Evolutionary conservation across 352 stramenopile species (phyloP), one percentile per base, ranked within the genome.

Genomic region (Phytophthora citrophthora): DNA sequence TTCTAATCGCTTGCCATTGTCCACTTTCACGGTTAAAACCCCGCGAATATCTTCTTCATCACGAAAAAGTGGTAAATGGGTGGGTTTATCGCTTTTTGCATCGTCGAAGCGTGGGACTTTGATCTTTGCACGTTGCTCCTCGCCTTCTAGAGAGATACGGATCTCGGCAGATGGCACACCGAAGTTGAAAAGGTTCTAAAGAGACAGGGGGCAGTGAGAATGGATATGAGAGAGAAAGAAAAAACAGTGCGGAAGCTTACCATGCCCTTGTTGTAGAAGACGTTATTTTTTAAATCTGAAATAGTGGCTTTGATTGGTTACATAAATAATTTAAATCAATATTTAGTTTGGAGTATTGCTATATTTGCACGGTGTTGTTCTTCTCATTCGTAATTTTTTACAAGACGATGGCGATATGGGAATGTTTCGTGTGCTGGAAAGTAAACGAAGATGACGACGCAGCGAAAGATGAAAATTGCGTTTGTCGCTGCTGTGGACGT

Each of bases 1-100:
- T 65, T 99, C 96, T 18, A 98, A 72, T 34, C 94, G 97, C 70
- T 98, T 98, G 20, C 89, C 90, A 18, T 79, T 76, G 9, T 94
- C 81, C 7, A 99, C 68, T 24, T 68, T 46, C 16, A 97, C 78
- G 12, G 75, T 76, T 18, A 97, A 73, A 7, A 65, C 50, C 4
- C 93, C 93, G 4, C 58, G 78, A 54, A 98, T 69, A 11, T 65
- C 62, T 53, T 94, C 83, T 38, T 86, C 74, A 9, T 61, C 58
- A 11, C 64, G 63, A 47, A 87, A 90, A 57, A 94, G 70, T 38
- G 79, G 76, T 51, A 90, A 59, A 16, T 87, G 66, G 15, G 48
- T 62, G 20, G 48, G 50, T 47, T 81, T 77, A 44, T 70, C 55
- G 36, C 52, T 65, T 68, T 68, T 64, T 10, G 38, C 40, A 57